These are phyloP conservation scores for Inonotus obliquus DNA, from an alignment of 1,284 basidiomycete species.

Conservation along the genomic window DNA sequence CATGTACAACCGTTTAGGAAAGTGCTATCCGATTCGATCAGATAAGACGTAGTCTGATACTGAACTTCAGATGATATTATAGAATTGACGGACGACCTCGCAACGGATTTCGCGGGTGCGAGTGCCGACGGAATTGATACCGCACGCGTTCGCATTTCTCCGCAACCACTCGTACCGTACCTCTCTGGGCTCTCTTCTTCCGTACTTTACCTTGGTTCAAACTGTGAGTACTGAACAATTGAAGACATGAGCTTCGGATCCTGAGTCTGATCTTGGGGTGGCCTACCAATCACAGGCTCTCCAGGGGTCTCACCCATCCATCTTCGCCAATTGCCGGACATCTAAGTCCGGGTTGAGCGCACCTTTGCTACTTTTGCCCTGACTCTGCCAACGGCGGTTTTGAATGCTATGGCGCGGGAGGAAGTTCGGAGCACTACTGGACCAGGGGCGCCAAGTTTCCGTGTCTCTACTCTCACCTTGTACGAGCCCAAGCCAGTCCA, in stretches of 20 bases:
- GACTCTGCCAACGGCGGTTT: conserved; percentile 6
- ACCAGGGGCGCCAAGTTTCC: conserved; percentile 6
- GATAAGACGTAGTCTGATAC: conserved; percentile 4
- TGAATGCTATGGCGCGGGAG: conserved; percentile 1
- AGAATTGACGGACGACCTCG: neutral
- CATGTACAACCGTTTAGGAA: neutral
- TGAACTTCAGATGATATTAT: neutral
- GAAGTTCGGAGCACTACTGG: conserved; percentile 5
- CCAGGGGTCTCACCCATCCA: neutral
- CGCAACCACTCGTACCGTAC: neutral
- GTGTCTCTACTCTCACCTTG: conserved; percentile 5
- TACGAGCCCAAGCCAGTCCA: neutral
- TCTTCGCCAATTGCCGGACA: conserved; percentile 14
- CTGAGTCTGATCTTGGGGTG: conserved; percentile 5
- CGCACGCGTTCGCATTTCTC: neutral
- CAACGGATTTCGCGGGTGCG: conserved; percentile 12
- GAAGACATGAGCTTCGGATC: neutral
- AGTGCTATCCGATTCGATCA: conserved; percentile 2
- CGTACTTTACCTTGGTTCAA: neutral
- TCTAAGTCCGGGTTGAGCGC: conserved; percentile 14
- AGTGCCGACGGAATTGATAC: conserved; percentile 4
- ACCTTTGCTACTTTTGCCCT: conserved; percentile 3
- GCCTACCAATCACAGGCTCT: conserved; percentile 1
- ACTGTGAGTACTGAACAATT: neutral
- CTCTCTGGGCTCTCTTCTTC: conserved; percentile 4